These are phyloP conservation scores for Fusarium sp. DNA, from an alignment of 2,329 filamentous ascomycete genomes.

Conservation along the genomic window DNA sequence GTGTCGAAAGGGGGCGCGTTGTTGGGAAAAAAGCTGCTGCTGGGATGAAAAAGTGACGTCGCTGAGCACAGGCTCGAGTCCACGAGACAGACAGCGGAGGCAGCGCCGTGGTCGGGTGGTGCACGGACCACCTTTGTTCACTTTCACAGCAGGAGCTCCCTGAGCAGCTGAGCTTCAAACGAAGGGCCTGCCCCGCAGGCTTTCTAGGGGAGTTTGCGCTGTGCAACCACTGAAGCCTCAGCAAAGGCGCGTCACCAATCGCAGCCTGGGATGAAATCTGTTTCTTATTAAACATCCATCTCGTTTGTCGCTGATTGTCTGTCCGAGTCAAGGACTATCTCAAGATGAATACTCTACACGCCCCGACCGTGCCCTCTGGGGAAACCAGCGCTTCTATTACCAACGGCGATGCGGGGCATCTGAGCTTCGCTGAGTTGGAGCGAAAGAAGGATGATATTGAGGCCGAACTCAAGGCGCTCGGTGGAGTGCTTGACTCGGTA, in stretches of 20 bases:
- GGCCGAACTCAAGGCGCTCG: slow-evolving; percentile 85
- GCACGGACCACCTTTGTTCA: slow-evolving; percentile 27
- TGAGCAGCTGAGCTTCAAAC: background rate
- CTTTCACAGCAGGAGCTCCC: background rate
- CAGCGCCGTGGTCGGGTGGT: background rate
- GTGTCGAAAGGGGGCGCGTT: slow-evolving; percentile 30
- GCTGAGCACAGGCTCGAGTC: slow-evolving; percentile 22
- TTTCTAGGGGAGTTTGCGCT: slow-evolving; percentile 11
- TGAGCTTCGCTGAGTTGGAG: slow-evolving; percentile 84
- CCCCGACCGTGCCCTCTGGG: slow-evolving; percentile 76
- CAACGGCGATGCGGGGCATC: slow-evolving; percentile 72
- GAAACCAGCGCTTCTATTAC: slow-evolving; percentile 72
- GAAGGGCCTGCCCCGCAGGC: background rate
- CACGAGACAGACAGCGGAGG: background rate
- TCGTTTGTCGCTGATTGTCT: slow-evolving; percentile 5
- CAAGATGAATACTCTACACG: slow-evolving; percentile 67
- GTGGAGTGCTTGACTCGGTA: slow-evolving; percentile 90
- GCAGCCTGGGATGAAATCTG: slow-evolving; percentile 23
- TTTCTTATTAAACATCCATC: slow-evolving; percentile 12
- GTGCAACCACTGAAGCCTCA: slow-evolving; percentile 16
- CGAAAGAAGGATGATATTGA: slow-evolving; percentile 87
- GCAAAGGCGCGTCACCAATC: slow-evolving; percentile 36
- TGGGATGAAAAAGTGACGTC: slow-evolving; percentile 49
- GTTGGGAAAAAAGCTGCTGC: slow-evolving; percentile 35
- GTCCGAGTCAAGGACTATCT: slow-evolving; percentile 22